Base-by-base conservation (phyloP, 352 stramenopile genomes). In the Blastocystis hominis region DNA sequence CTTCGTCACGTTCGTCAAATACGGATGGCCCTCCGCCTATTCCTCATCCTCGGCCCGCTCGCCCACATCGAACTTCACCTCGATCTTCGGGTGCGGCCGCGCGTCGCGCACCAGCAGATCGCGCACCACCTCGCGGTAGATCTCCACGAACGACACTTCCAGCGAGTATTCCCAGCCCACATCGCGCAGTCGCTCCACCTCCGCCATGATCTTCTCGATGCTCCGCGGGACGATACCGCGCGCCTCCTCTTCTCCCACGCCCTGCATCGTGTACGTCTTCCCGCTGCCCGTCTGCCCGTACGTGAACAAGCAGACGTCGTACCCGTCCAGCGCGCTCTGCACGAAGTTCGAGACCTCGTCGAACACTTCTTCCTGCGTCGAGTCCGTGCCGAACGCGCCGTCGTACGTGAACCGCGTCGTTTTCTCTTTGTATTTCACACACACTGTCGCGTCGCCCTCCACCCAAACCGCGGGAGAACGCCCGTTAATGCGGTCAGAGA, bases 91-190 rank as follows among this genome's bases (percentile, higher is more conserved):
- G 30, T 79, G 75, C 38, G 89, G 44, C 30, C 15, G 30, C 4
- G 7, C 2, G 55, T 81, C 90, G 46, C 91, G 92, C 3, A 92
- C 91, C 15, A 99, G 93, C 69, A 99, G 90, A 90, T 99, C 97
- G 42, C 95, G 94, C 46, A 99, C 94, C n/a, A 95, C 95, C 89
- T 99, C 97, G 91, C 99, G 98, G 92, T 99, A 99, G 70, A 99
- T 99, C 92, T 99, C 97, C 88, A 98, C 94, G 89, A 98, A 99
- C n/a, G 93, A 97, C 56, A 97, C 96, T 79, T 96, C 93, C 7
- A 99, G 91, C 42, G 92, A 93, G 90, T 98, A 99, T 40, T 93
- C 91, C 97, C 96, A 99, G 40, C 93, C 94, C 90, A 95, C 93
- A 3, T 89, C 90, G 34, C 92, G 91, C 38, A 87, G 36, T 34